Base-by-base conservation (phyloP, 108 stramenopile species). In the Mayamaea pseudoterrestris region DNA sequence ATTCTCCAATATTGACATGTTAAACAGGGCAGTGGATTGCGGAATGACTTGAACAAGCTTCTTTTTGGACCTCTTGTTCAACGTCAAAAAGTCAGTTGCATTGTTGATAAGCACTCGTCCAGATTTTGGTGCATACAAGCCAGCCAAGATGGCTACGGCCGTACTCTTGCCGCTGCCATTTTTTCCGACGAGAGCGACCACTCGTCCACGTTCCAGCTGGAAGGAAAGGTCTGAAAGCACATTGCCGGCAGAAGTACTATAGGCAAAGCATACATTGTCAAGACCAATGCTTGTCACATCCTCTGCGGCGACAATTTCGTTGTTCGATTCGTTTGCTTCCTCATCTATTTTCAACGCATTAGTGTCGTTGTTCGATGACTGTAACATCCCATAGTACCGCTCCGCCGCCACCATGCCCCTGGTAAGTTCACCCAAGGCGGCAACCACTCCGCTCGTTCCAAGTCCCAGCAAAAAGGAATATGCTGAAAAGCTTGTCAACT, bases 131-230 rank as follows among this genome's bases (percentile, higher is more conserved):
- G 53, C 35, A 56, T 94, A 95, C 37, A 99, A 63, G 12, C 93
- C 93, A n/a, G 79, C 73, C 46, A 99, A 58, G 3, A 99, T 49
- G 9, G 69, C 70, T 5, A 80, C 75, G 24, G 94, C 27, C 6
- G 93, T 94, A 8, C 72, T 68, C 55, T 96, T 99, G 18, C 98
- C 98, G 16, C 64, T 62, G 2, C 98, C 98, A 60, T 86, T 92
- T 20, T 79, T 63, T 9, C 98, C 98, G 1, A 90, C 83, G 20
- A 99, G 41, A 0, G 93, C 96, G 17, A 94, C 67, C 39, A 91
- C 80, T 27, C 83, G 58, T 18, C 93, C 93, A 6, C 87, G 55
- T 25, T 58, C 41, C 11, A 97, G 55, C 21, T 44, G 30, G 13
- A 99, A 50, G 9, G 79, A 72, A 16, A 96, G 50, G 60, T 74